A percentile compares a stretch with the other conserved stretches of the same genome.
These are phyloP conservation scores for Fusarium brevicatenulatum DNA, from an alignment of 2,329 filamentous ascomycete species.

Conservation along the genomic window DNA sequence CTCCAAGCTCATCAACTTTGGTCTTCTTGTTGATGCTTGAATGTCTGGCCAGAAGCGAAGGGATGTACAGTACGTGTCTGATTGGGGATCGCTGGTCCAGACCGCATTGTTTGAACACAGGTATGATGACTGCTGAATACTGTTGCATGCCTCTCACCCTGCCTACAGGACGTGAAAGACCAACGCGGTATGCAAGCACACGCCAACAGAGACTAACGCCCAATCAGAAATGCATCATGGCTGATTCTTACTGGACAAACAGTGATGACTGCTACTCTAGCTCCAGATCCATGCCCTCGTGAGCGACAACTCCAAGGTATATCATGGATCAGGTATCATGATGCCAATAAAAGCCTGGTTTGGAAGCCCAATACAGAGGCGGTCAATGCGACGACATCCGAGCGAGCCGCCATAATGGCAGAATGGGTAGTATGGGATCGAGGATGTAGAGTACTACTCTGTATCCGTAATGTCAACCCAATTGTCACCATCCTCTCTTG, in stretches of 20 bases:
- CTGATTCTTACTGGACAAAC: constrained; percentile 4
- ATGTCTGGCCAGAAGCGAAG: constrained; percentile 7
- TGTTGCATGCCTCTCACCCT: constrained; percentile 25
- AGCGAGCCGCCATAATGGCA: constrained; percentile 29
- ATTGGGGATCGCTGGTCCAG: constrained; percentile 18
- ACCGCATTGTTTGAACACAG: constrained; percentile 23
- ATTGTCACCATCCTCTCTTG: background rate
- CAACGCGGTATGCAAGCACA: constrained; percentile 31
- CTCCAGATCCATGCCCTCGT: constrained; percentile 40
- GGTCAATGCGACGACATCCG: constrained; percentile 30
- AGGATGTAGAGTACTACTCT: background rate
- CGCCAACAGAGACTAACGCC: constrained; percentile 10
- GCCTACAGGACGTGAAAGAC: constrained; percentile 1
- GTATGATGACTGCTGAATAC: constrained; percentile 13
- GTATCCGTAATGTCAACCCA: background rate
- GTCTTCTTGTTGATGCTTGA: background rate
- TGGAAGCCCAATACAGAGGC: constrained; percentile 18
- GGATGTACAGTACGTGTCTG: background rate
- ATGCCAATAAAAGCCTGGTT: constrained; percentile 26
- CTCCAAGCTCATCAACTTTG: background rate
- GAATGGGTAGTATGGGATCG: background rate
- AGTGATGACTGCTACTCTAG: constrained; percentile 28
- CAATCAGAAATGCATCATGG: constrained; percentile 21
- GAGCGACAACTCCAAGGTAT: constrained; percentile 38
- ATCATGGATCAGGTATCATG: constrained; percentile 34